Evolutionary conservation across 2,329 filamentous ascomycete species (phyloP), one percentile per base, ranked within the genome.

Genomic region (Rhynchosporium graminicola): DNA sequence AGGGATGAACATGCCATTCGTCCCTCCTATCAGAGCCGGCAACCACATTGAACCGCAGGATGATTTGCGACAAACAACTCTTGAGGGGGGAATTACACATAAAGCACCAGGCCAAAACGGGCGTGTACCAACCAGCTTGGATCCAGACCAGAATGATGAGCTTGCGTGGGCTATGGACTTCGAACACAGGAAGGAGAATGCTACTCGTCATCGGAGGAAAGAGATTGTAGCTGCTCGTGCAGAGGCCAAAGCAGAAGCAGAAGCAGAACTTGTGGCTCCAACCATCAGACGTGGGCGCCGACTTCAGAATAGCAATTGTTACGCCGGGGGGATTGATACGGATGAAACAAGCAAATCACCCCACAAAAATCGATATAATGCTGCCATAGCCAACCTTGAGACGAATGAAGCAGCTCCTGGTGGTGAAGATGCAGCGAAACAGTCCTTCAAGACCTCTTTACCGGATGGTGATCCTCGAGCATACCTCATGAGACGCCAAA

Each of bases 121-220:
- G 10, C n/a, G 20, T 12, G 20, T 12, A 36, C 13, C 26, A 29
- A 28, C 9, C 46, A 52, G 29, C 51, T 9, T 43, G 10, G 51
- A 59, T 33, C 28, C 20, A 12, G 46, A 55, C n/a, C 52, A 48
- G 45, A 64, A 68, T 40, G 20, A 59, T 9, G 69, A 73, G 46
- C 64, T 74, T 48, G 64, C 65, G n/a, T 72, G 69, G 69, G 67
- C 72, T 51, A 72, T 75, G 68, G 71, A 73, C 26, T 75, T 69
- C 51, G 73, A 75, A 48, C 60, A 68, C 26, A 68, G 72, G 26
- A 74, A 74, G 60, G 70, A 71, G 51, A 46, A 61, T 42, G 71
- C 69, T 15, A 74, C 65, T 45, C 70, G 67, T 31, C 65, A 62
- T n/a, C 69, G 66, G 29, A 69, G 72, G 3, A 62, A 72, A 33